Conservation (phyloP, 176 grass and related monocot genomes). For the Musa schizocarpa region DNA sequence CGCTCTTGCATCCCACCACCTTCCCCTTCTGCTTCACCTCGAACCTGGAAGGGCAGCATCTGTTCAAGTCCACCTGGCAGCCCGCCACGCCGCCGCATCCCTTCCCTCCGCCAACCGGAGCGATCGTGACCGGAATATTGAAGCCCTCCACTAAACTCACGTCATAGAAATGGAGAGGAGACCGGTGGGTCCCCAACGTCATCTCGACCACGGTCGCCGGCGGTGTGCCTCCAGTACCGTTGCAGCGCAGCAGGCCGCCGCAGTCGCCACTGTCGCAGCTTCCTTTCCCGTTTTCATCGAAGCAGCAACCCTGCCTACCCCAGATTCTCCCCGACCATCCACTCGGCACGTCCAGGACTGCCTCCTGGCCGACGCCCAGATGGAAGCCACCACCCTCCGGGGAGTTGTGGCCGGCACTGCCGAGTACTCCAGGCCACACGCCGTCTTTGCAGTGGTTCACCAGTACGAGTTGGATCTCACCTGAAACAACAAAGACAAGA, state of each 20-base stretch:
- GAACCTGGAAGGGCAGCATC: slow-evolving; percentile 64
- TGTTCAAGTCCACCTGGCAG: slow-evolving; percentile 59
- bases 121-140: slow-evolving; percentile 65
- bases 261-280: slow-evolving; percentile 31
- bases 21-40: slow-evolving; percentile 50
- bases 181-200: slow-evolving; percentile 46
- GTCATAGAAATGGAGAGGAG: slow-evolving; percentile 67
- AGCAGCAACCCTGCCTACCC: slow-evolving; percentile 66
- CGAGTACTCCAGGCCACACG: slow-evolving; percentile 73
- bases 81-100: slow-evolving; percentile 56
- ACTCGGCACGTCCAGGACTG: slow-evolving; percentile 43
- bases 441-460: slow-evolving; percentile 87
- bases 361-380: slow-evolving; percentile 46
- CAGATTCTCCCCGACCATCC: slow-evolving; percentile 82
- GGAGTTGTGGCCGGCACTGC: slow-evolving; percentile 42
- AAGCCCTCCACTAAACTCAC: slow-evolving; percentile 81
- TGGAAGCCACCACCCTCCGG: slow-evolving; percentile 70
- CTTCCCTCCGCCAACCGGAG: slow-evolving; percentile 57
- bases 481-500: slow-evolving; percentile 9
- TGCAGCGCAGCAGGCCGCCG: slow-evolving; percentile 24
- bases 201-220: slow-evolving; percentile 66
- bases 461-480: slow-evolving; percentile 58
- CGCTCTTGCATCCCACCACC: slow-evolving; percentile 69
- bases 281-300: slow-evolving; percentile 39
- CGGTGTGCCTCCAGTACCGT: slow-evolving; percentile 17